Conservation (phyloP, 805 yeast species). For the Ogataea parapolymorpha region DNA sequence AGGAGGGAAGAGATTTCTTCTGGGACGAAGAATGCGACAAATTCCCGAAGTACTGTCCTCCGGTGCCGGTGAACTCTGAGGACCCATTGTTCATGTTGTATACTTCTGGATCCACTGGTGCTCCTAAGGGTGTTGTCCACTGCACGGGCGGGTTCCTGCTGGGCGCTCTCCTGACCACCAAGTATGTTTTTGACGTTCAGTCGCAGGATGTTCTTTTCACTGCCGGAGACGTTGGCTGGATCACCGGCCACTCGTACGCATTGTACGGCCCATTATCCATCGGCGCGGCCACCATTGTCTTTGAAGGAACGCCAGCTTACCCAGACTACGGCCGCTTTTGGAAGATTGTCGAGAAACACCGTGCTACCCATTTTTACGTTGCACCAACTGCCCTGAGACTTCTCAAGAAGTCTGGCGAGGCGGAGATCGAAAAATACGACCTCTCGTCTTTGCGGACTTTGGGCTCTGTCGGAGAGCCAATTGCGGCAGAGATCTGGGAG, state of each 20-base stretch:
- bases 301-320: constrained; percentile 97
- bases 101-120: constrained; percentile 97
- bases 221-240: constrained; percentile 99
- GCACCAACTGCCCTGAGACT: constrained; percentile 98
- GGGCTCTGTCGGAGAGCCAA: constrained; percentile 99
- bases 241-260: constrained; percentile 96
- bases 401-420: constrained; percentile 79
- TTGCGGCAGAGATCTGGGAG: constrained; percentile 97
- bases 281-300: constrained; percentile 90
- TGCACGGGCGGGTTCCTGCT: constrained; percentile 91
- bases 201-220: constrained; percentile 86
- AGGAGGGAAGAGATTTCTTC: constrained; percentile 82
- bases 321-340: constrained; percentile 95
- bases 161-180: constrained; percentile 89
- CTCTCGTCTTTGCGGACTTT: constrained; percentile 83
- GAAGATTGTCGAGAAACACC: constrained; percentile 90
- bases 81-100: constrained; percentile 94
- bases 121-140: constrained; percentile 98
- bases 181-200: constrained; percentile 91
- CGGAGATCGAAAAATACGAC: constrained; percentile 75
- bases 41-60: constrained; percentile 82
- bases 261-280: constrained; percentile 87
- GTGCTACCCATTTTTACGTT: constrained; percentile 93
- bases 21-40: constrained; percentile 90
- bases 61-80: constrained; percentile 82